Evolutionary conservation across 768 basidiomycete genomes (phyloP), one percentile per base, ranked within the genome.

Genomic region (Hypsizygus marmoreus): DNA sequence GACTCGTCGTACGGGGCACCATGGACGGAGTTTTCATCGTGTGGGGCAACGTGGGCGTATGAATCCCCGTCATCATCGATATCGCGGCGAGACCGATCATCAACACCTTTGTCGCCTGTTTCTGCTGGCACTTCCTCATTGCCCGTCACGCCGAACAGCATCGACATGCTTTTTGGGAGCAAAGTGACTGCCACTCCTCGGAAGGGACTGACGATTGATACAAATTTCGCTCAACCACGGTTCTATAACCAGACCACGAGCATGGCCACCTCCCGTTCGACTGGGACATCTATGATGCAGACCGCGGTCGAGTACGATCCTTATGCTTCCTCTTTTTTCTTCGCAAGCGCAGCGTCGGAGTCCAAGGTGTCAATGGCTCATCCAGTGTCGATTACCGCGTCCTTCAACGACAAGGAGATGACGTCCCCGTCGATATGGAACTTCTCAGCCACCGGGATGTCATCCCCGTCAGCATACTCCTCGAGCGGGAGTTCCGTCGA

Each of bases 241-340:
- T 73, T 73, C 51, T 79, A 78, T 60, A 72, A 78, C 53, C 69
- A 66, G 50, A 66, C 68, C 52, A 65, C 67, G 46, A 72, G 68
- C 54, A 67, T 72, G 58, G 62, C 67, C 24, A 67, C 67, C 14
- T 75, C 72, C 32, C 71, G 56, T 47, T 78, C 78, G 11, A 74
- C 78, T 28, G 68, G 71, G 13, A 82, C 83, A 24, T 84, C 84
- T 20, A 72, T 74, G 53, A 86, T 88, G 85, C 85, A 84, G 47
- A 88, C 86, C 14, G 86, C 86, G 29, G 79, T 86, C 37, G 86
- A 88, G 63, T 76, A 78, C 44, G 81, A 78, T 43, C 73, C 76
- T 10, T 81, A 79, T 55, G 74, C 77, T 13, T 81, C 81, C 1
- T 76, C 78, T 43, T 82, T 77, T 53, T 81, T 76, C 54, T 64